Evolutionary conservation across 495 filamentous ascomycete species (phyloP).

Genomic region (Choiromyces venosus): DNA sequence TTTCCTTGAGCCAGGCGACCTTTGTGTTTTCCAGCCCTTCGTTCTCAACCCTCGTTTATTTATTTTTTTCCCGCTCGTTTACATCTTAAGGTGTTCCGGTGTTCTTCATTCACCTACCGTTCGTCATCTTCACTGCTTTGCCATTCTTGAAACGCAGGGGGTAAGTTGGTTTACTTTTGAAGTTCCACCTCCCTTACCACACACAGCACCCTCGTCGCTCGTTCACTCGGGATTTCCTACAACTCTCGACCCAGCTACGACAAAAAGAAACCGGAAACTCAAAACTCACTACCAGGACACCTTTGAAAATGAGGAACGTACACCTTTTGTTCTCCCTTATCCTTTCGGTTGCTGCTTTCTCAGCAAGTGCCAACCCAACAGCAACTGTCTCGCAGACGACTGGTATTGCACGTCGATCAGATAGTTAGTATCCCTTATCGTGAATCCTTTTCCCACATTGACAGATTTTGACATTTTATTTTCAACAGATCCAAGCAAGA

Average conservation of each 20-base stretch:
- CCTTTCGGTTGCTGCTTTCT: constrained; percentile 30
- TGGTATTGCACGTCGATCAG: constrained; percentile 15
- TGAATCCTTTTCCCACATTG: constrained; percentile 4
- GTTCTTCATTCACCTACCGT: constrained; percentile 26
- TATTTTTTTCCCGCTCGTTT: constrained; percentile 21
- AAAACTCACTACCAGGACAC: constrained; percentile 9
- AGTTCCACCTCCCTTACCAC: constrained; percentile 5
- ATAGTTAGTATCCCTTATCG: constrained; percentile 1
- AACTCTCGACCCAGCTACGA: constrained; percentile 8
- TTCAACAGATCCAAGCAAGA: constrained; percentile 8
- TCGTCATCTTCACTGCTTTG: constrained; percentile 10
- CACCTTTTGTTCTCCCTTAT: constrained; percentile 30
- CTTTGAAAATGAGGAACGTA: constrained; percentile 35
- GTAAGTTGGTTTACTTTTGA: constrained; percentile 9
- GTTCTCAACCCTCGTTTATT: constrained; percentile 11
- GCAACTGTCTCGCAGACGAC: neutral
- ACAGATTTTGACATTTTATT: constrained; percentile 15
- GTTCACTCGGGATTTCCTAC: constrained; percentile 27
- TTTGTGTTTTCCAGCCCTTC: constrained; percentile 16
- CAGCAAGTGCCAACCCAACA: constrained; percentile 19
- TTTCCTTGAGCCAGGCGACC: neutral
- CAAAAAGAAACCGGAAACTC: neutral
- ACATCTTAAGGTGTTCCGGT: constrained; percentile 17
- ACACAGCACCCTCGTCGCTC: constrained; percentile 13
- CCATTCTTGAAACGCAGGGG: constrained; percentile 24